Evolutionary conservation across 305 asterid genomes (phyloP), one percentile per base, ranked within the genome.

Genomic region (Fraxinus xanthoxyloides): DNA sequence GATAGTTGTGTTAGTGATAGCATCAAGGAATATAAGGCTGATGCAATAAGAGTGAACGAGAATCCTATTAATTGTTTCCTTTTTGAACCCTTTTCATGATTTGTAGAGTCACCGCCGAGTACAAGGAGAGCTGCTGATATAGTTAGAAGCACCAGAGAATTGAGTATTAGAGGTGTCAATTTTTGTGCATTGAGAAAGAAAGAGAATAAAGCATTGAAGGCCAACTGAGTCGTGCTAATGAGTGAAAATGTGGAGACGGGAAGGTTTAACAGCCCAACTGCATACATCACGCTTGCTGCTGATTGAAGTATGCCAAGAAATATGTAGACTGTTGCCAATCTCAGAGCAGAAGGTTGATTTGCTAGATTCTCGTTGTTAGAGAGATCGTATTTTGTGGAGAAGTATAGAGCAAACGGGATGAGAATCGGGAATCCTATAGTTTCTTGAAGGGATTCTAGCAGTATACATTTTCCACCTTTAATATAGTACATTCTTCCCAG

Each of bases 171-270:
- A n/a, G 88, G 86, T 5, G 92, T 89, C 84, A 91, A 59, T 72
- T 86, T 91, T 65, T 93, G 90, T 1, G 81, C 77, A 26, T 90
- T 91, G 59, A 91, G 83, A 81, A 90, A 82, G 84, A 80, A 90
- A 7, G 93, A 87, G 74, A 91, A 91, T n/a, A 91, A 21, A 3
- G 94, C 92, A 63, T 88, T 93, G 91, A 93, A 93, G 0, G 85
- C 92, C 34, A 93, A 83, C 77, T 88, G 94, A 26, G 86, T 83
- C 4, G 95, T 83, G 72, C 63, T 67, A 7, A 90, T 75, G 38
- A 91, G 87, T 0, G 95, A 83, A 72, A 78, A 89, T 0, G 93
- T 90, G 1, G 95, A 87, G 28, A 87, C 91, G 0, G 95, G 89
- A 1, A 92, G 92, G 32, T 89, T 69, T 51, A 76, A 78, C 0